These are phyloP conservation scores for Thielaviopsis populi DNA, from an alignment of 2,329 filamentous ascomycete species.

Conservation along the genomic window DNA sequence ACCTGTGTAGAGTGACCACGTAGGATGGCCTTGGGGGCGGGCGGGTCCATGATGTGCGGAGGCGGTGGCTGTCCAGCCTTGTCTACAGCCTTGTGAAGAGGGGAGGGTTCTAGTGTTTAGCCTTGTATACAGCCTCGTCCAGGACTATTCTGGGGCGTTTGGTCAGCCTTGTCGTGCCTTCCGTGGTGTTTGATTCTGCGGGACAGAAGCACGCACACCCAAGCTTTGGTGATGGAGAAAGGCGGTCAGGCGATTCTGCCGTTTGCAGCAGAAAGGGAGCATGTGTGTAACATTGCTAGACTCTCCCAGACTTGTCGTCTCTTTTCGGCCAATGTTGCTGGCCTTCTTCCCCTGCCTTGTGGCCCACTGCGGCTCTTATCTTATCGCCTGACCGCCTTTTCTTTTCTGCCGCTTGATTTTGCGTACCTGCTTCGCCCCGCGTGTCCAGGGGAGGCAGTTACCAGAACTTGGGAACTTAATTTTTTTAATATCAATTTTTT, in stretches of 20 bases:
- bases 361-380: not conserved
- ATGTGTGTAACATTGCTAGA: not conserved
- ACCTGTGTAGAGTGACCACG: conserved; percentile 74
- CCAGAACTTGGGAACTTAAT: not conserved
- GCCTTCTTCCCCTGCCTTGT: not conserved
- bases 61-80: not conserved
- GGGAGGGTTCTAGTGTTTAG: too few relatives aligned
- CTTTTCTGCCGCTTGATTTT: not conserved
- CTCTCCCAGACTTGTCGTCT: too few relatives aligned
- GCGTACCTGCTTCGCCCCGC: not conserved
- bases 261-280: not conserved
- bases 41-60: not conserved
- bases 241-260: not conserved
- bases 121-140: too few relatives aligned
- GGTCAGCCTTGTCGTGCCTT: too few relatives aligned
- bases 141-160: too few relatives aligned
- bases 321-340: not conserved
- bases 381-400: not conserved
- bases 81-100: not conserved
- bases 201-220: too few relatives aligned
- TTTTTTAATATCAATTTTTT: not conserved
- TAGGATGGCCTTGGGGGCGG: conserved; percentile 45
- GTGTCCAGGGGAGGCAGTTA: not conserved
- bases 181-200: too few relatives aligned
- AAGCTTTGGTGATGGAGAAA: not conserved